These are phyloP conservation scores for Melampsora americana DNA, from an alignment of 1,284 basidiomycete genomes.

Conservation along the genomic window DNA sequence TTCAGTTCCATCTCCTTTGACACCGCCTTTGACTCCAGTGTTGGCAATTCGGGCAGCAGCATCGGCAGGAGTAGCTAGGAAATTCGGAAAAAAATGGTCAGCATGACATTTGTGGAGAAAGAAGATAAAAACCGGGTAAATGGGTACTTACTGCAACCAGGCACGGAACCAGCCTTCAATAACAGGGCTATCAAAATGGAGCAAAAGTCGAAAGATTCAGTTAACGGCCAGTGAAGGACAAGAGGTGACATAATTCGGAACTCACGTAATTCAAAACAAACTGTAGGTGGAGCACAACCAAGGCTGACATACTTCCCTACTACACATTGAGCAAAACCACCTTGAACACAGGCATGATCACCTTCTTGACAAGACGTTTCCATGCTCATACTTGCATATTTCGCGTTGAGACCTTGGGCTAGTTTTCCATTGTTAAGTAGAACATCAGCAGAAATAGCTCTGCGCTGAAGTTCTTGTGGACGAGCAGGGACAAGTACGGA, in stretches of 20 bases:
- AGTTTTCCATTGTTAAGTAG: constrained; percentile 29
- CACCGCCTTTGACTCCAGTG: not conserved
- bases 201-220: not conserved
- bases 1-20: too few relatives aligned
- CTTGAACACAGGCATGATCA: constrained; percentile 34
- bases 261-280: constrained; percentile 42
- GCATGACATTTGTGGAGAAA: not conserved
- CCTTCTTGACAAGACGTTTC: constrained; percentile 32
- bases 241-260: not conserved
- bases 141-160: constrained; percentile 28
- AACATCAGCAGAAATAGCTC: constrained; percentile 21
- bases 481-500: not conserved
- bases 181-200: constrained; percentile 13
- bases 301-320: constrained; percentile 29
- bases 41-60: not conserved
- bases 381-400: constrained; percentile 27
- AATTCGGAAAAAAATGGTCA: not conserved
- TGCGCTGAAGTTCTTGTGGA: not conserved
- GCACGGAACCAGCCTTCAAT: constrained; percentile 28
- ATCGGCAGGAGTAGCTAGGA: constrained; percentile 31
- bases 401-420: constrained; percentile 40
- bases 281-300: constrained; percentile 16
- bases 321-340: constrained; percentile 40
- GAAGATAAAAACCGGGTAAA: not conserved
- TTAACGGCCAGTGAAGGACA: not conserved